Percentiles rank a stretch among this genome's conserved stretches.
Conservation (phyloP, 2,329 filamentous ascomycete species). For the Hirsutella minnesotensis region DNA sequence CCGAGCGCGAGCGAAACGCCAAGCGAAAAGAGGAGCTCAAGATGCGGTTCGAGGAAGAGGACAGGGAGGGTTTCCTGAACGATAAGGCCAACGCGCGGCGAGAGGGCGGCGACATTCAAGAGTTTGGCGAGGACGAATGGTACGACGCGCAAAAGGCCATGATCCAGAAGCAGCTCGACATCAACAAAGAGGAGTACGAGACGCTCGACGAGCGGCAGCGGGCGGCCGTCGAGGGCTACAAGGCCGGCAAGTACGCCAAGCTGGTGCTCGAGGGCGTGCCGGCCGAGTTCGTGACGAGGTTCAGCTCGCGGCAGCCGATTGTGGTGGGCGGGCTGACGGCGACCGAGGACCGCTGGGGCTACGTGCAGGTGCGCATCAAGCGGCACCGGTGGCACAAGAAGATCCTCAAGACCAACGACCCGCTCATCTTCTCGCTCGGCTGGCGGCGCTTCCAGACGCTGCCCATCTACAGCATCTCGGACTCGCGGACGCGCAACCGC, state of each 20-base stretch:
- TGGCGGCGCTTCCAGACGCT: conserved; percentile 92
- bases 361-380: conserved; percentile 92
- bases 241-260: conserved; percentile 85
- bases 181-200: conserved; percentile 91
- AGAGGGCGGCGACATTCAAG: conserved; percentile 56
- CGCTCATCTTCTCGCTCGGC: conserved; percentile 89
- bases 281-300: conserved; percentile 75
- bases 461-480: conserved; percentile 89
- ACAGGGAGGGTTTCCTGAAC: conserved; percentile 88
- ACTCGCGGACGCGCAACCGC: conserved; percentile 83
- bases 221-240: conserved; percentile 76
- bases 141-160: conserved; percentile 93
- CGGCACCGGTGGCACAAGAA: conserved; percentile 98
- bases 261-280: conserved; percentile 83
- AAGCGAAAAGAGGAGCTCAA: conserved; percentile 89
- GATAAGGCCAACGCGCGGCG: conserved; percentile 69
- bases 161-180: conserved; percentile 89
- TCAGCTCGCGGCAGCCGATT: conserved; percentile 71
- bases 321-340: conserved; percentile 85
- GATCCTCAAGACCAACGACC: conserved; percentile 96
- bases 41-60: conserved; percentile 91
- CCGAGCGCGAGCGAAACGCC: conserved; percentile 83
- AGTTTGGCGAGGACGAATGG: conserved; percentile 97
- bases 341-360: conserved; percentile 92
- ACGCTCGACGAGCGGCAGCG: conserved; percentile 75